Percentiles rank a stretch among this genome's conserved stretches.
phyloP scores from a whole-genome alignment of 1,139 yeast species.

The Meyerozyma smithsonii region DNA sequence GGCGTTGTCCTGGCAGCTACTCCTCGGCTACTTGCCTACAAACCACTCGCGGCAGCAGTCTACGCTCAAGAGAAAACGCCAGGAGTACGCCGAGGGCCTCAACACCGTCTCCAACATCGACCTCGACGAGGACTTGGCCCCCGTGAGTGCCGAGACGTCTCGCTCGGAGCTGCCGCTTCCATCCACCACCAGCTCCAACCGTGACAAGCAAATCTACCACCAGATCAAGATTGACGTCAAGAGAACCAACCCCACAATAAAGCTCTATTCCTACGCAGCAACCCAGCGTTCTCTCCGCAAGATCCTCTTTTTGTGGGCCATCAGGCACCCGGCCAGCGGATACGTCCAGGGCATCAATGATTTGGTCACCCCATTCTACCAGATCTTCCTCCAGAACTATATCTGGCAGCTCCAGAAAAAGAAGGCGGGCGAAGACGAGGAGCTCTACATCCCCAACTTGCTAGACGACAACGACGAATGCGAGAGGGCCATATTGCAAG shows the following conservation, averaged over 20 bases:
- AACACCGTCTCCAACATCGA: conserved; percentile 32
- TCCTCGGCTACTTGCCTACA: conserved; percentile 86
- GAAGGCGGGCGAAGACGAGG: conserved; percentile 19
- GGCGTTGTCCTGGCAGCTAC: conserved; percentile 83
- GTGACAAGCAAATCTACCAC: conserved; percentile 85
- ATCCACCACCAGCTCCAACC: conserved; percentile 18
- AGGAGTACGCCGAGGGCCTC: conserved; percentile 76
- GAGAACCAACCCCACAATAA: conserved; percentile 84
- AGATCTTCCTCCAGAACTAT: conserved; percentile 75
- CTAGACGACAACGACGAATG: conserved; percentile 24
- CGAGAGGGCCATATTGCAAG: conserved; percentile 25
- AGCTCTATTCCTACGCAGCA: conserved; percentile 60
- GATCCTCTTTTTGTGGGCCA: conserved; percentile 89
- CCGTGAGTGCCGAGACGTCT: conserved; percentile 8
- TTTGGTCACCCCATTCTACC: conserved; percentile 88
- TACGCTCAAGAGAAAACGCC: conserved; percentile 72
- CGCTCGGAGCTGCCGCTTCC: conserved; percentile 9
- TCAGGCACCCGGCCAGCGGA: conserved; percentile 96
- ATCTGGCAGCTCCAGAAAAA: conserved; percentile 41
- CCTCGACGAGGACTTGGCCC: conserved; percentile 38
- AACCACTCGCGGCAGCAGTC: conserved; percentile 70
- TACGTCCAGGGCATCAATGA: conserved; percentile 99
- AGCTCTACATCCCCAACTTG: conserved; percentile 34
- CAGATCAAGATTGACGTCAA: conserved; percentile 95
- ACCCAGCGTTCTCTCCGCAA: conserved; percentile 79